Base-by-base conservation (phyloP, 768 basidiomycete species). In the Auriculariales sp. region DNA sequence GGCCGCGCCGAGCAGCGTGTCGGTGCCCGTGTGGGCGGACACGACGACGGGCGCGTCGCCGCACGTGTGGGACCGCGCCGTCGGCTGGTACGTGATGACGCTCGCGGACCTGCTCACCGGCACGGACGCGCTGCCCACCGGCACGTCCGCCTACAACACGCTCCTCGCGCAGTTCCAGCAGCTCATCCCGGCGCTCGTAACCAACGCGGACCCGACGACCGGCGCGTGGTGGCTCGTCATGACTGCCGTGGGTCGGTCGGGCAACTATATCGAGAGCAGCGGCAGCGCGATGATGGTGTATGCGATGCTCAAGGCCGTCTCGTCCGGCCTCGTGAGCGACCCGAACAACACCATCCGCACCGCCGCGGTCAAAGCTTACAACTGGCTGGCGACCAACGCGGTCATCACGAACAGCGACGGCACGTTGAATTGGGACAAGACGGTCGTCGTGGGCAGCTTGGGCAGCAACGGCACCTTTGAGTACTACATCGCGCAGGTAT, bases 151-250 rank as follows among this genome's bases (percentile, higher is more conserved):
- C 9, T 58, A 65, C 29, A 32, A 50, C 0, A 48, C 55, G 4
- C 61, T 72, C 19, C 62, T 69, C n/a, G 30, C 49, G 5, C 64
- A 66, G 31, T 58, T 71, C 12, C 58, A 57, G 33, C 61, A 56
- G 0, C 59, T 75, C 11, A 61, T 61, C 0, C 69, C 69, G 3
- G 58, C 56, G 15, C 54, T 74, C 6, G 56, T 57, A 6, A 64
- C 62, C 48, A 69, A 70, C 0, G 70, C 70, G 0, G 69, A 72
- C 49, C 59, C 62, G 3, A 49, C 46, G 2, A 61, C 60, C 11
- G 71, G 70, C 17, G 71, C 63, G 14, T 75, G 72, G 71, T 74
- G 72, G 73, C 63, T 73, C 27, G 71, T 75, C n/a, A 62, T 73
- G 25, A 70, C 68, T 7, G 68, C 73, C 54, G 70, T 72, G 14